These are phyloP conservation scores for Linnemannia zychae DNA, from an alignment of 192 early-diverging fungal species.

Conservation along the genomic window DNA sequence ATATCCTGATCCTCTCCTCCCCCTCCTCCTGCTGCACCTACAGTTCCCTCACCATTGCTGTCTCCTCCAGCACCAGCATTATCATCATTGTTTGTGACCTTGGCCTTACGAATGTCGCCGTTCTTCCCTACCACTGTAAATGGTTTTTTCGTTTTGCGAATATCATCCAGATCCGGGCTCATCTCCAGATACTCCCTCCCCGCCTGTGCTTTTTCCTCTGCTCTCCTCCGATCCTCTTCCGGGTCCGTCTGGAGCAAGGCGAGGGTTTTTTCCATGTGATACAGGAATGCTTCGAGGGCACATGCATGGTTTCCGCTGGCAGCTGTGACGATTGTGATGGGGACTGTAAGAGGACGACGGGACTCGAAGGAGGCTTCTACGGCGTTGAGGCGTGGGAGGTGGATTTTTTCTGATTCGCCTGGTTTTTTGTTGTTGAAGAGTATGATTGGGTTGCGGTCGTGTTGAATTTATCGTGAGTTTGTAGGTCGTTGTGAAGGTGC, in stretches of 20 bases:
- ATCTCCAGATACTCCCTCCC: not conserved
- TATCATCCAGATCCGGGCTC: slow-evolving; percentile 15
- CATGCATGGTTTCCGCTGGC: slow-evolving; percentile 65
- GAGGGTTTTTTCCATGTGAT: slow-evolving; percentile 40
- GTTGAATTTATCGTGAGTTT: no score
- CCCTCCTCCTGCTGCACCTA: no score
- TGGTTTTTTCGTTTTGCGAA: slow-evolving; percentile 1
- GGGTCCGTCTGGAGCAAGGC: slow-evolving; percentile 19
- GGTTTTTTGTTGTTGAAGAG: not conserved
- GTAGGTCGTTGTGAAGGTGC: not conserved
- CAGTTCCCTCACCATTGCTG: not conserved
- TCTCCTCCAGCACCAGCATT: not conserved
- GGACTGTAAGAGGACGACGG: slow-evolving; percentile 8
- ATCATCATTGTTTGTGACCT: not conserved
- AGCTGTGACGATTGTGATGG: slow-evolving; percentile 64
- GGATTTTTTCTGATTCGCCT: slow-evolving; percentile 4
- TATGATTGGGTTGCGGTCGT: not conserved
- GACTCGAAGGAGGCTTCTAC: slow-evolving; percentile 25
- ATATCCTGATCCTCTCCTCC: no score
- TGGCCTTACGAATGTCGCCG: not conserved
- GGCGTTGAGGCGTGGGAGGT: slow-evolving; percentile 12
- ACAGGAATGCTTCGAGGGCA: slow-evolving; percentile 62
- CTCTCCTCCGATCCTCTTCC: not conserved
- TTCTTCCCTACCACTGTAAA: not conserved
- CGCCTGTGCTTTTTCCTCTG: not conserved